These are phyloP conservation scores for Musa schizocarpa DNA, from an alignment of 176 grass and related monocot species.

Conservation along the genomic window DNA sequence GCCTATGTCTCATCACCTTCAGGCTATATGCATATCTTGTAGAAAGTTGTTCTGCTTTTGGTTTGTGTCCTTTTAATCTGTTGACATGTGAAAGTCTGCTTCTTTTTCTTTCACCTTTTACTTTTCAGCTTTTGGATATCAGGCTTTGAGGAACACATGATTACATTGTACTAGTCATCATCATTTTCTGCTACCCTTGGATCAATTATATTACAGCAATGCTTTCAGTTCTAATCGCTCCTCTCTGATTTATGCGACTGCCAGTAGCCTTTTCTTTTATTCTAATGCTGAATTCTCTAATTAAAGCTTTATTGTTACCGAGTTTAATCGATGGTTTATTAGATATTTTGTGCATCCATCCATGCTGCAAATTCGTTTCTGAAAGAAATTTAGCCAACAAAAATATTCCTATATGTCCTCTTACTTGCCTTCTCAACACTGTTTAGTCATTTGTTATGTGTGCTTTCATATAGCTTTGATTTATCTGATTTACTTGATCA, in stretches of 20 bases:
- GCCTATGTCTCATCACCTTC: neutral
- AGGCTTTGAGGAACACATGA: neutral
- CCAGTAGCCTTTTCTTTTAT: neutral
- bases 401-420: neutral
- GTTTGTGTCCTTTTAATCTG: neutral
- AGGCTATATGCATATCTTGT: neutral
- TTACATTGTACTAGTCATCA: neutral
- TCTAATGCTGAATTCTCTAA: neutral
- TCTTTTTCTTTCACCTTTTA: neutral
- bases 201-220: neutral
- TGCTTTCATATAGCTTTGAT: neutral
- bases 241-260: neutral
- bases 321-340: neutral
- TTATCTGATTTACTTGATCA: neutral
- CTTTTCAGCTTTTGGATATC: neutral
- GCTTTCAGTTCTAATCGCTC: neutral
- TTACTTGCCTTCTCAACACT: neutral
- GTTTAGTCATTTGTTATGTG: neutral
- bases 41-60: neutral
- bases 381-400: neutral
- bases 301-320: too few relatives aligned
- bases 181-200: neutral
- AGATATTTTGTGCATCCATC: neutral
- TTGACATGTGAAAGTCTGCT: neutral
- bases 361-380: neutral